Evolutionary conservation across 2,329 filamentous ascomycete species (phyloP), one percentile per base, ranked within the genome.

Genomic region (Akanthomyces muscarius): DNA sequence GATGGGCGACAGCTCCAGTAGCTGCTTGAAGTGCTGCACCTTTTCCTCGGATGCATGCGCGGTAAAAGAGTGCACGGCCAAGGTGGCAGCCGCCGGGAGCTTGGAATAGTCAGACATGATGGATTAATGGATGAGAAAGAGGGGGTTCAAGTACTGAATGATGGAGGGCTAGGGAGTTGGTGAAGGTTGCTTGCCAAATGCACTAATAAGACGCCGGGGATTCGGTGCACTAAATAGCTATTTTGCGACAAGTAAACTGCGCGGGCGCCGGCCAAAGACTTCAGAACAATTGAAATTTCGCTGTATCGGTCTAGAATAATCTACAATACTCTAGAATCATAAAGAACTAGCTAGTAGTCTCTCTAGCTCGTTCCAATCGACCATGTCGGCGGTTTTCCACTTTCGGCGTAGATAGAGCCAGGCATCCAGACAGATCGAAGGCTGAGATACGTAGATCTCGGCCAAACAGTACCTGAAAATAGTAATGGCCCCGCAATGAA

Each of bases 1-100:
- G 14, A 84, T 72, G 54, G 77, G 80, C 4, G 81, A 80, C 5
- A 83, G 69, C 55, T 74, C 74, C 11, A 84, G 67, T 1, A 85
- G 71, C 4, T 77, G 73, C 61, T 77, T 74, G 65, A 85, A 77
- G 16, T 81, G 77, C 18, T 74, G 64, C 1, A 85, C 63, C 44
- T 79, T 75, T 25, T 76, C 68, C 6, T 82, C 77, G 1, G 77
- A 70, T 7, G 82, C 72, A 16, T 73, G 66, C 23, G 77, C 63
- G 10, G 70, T 77, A 71, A 82, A 83, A 0, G 77, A 61, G 28
- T 64, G 45, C 10, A 62, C 55, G 1, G 48, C 33, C 42, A 65
- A 48, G 10, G 64, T 64, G 7, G 58, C 62, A 1, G 30, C 30
- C 16, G 47, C 47, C 1, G 64, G 64, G 5, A 62, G n/a, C 5